These are phyloP conservation scores for Phytophthora multivora DNA, from an alignment of 352 stramenopile genomes.

Conservation along the genomic window DNA sequence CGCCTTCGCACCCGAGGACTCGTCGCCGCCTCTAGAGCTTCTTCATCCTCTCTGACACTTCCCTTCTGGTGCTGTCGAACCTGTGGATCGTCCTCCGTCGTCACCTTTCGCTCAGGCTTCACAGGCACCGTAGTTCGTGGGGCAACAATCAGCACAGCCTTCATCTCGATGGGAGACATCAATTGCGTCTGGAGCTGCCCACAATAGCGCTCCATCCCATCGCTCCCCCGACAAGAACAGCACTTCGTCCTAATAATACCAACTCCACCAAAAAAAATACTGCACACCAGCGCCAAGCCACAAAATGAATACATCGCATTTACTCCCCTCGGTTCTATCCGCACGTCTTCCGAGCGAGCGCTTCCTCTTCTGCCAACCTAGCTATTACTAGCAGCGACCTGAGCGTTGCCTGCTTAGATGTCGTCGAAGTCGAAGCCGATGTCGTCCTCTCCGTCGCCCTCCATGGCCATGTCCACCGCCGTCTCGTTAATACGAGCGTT, in stretches of 20 bases:
- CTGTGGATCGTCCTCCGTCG: slow-evolving; percentile 25
- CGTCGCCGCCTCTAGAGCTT: slow-evolving; percentile 22
- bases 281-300: no score
- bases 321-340: slow-evolving; percentile 19
- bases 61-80: slow-evolving; percentile 26
- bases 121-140: slow-evolving; percentile 1
- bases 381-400: slow-evolving; percentile 25
- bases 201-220: slow-evolving; percentile 2
- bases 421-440: slow-evolving; percentile 92
- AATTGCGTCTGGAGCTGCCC: not conserved
- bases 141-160: slow-evolving; percentile 4
- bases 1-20: slow-evolving; percentile 72
- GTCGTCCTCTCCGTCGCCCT: slow-evolving; percentile 83
- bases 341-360: slow-evolving; percentile 9
- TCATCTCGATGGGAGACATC: slow-evolving; percentile 9
- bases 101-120: slow-evolving; percentile 15
- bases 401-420: slow-evolving; percentile 63
- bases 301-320: slow-evolving; percentile 47
- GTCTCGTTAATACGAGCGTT: slow-evolving; percentile 92
- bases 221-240: slow-evolving; percentile 14
- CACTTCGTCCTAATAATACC: slow-evolving; percentile 7
- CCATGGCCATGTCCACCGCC: slow-evolving; percentile 86
- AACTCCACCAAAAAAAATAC: no score
- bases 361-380: slow-evolving; percentile 19
- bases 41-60: slow-evolving; percentile 24